phyloP scores from a whole-genome alignment of 139 green algal species.

The Coelastrella sp. region DNA sequence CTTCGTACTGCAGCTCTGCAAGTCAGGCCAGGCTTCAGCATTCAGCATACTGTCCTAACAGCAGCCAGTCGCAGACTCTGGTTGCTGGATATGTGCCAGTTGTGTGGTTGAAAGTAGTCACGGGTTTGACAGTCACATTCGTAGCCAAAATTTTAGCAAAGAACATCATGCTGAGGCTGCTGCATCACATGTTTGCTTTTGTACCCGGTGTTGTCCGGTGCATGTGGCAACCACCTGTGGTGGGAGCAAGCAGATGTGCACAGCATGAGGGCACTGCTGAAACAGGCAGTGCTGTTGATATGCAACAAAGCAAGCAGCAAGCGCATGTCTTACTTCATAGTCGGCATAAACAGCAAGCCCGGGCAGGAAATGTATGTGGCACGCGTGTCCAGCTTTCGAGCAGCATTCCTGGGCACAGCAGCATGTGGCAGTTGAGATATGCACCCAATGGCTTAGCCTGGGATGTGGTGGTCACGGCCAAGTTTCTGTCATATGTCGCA shows the following conservation, averaged over 20 bases:
- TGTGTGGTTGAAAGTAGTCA: neutral
- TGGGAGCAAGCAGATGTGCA: neutral
- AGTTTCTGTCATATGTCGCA: conserved; percentile 24
- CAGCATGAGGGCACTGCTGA: neutral
- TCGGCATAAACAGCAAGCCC: neutral
- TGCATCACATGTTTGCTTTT: neutral
- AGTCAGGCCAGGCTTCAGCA: too few relatives aligned
- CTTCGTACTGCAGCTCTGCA: too few relatives aligned
- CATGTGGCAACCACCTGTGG: conserved; percentile 40
- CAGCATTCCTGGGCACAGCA: neutral
- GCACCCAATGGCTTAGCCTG: neutral
- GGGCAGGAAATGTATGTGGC: neutral
- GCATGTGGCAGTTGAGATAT: neutral
- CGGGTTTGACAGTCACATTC: neutral
- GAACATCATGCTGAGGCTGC: neutral
- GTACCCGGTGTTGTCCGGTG: conserved; percentile 6
- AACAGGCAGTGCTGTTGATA: neutral
- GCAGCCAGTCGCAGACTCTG: conserved; percentile 19
- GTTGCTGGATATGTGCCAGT: neutral
- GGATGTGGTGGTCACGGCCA: conserved; percentile 10
- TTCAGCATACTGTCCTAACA: neutral
- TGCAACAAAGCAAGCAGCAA: neutral
- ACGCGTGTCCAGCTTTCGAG: neutral
- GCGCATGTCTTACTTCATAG: neutral
- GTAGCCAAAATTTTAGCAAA: neutral